phyloP scores from a whole-genome alignment of 2,329 filamentous ascomycete genomes.

The Fulvia fulva region DNA sequence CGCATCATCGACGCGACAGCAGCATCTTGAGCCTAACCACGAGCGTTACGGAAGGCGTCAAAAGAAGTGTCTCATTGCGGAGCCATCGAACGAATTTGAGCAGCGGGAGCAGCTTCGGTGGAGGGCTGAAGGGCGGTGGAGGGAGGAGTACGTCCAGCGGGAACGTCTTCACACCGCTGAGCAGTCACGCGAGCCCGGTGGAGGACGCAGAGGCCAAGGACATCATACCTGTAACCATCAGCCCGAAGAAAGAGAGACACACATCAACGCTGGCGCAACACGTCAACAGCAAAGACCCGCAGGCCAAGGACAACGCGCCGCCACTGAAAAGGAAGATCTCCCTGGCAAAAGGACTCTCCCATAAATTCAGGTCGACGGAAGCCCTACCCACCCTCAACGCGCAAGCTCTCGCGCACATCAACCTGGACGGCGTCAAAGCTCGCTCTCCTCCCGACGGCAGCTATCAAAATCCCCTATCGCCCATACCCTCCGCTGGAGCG shows the following conservation, averaged over 20 bases:
- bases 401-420: constrained; percentile 4
- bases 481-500: background rate
- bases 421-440: constrained; percentile 10
- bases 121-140: background rate
- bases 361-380: constrained; percentile 22
- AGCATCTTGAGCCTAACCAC: constrained; percentile 27
- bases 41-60: constrained; percentile 37
- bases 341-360: constrained; percentile 20
- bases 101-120: constrained; percentile 25
- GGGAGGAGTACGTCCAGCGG: constrained; percentile 3
- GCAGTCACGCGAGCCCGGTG: constrained; percentile 11
- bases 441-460: background rate
- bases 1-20: constrained; percentile 23
- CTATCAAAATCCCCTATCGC: background rate
- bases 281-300: background rate
- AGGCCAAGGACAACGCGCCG: constrained; percentile 8
- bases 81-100: constrained; percentile 30
- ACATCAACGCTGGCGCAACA: background rate
- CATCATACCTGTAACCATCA: background rate
- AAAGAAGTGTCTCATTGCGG: constrained; percentile 38
- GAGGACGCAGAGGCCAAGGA: constrained; percentile 9
- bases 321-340: constrained; percentile 19
- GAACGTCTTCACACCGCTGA: constrained; percentile 14
- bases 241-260: background rate
- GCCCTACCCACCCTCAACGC: constrained; percentile 16